Conservation (phyloP, 192 early-diverging fungal genomes). For the Hyaloraphidium curvatum region DNA sequence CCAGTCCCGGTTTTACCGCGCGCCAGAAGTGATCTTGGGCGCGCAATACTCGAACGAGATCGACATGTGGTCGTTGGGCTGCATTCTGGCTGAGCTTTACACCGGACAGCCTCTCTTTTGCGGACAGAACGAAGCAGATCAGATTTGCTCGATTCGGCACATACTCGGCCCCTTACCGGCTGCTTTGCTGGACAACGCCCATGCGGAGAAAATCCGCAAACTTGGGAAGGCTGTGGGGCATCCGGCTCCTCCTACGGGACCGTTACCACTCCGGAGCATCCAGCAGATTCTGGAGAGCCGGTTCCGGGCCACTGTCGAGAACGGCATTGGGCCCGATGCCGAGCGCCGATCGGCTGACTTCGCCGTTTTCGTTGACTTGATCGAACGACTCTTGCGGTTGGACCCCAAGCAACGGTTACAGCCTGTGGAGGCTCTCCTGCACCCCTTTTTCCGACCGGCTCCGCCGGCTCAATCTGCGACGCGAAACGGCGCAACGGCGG, state of each 20-base stretch:
- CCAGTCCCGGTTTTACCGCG: conserved; percentile 23
- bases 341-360: neutral
- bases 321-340: neutral
- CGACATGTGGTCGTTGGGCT: conserved; percentile 27
- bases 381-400: neutral
- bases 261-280: neutral
- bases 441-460: neutral
- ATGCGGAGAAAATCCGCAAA: neutral
- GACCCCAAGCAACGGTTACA: neutral
- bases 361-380: neutral
- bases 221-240: neutral
- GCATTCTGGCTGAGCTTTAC: conserved; percentile 21
- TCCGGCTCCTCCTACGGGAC: neutral
- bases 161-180: neutral
- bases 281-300: neutral
- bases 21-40: conserved; percentile 23
- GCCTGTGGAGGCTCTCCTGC: neutral
- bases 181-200: neutral
- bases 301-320: neutral
- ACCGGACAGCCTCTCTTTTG: conserved; percentile 22
- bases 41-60: conserved; percentile 16
- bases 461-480: too few species aligned
- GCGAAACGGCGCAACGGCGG: neutral
- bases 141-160: conserved; percentile 6
- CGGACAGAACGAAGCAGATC: conserved; percentile 21